Conservation (phyloP, 495 filamentous ascomycete species). For the Corynascus novoguineensis region DNA sequence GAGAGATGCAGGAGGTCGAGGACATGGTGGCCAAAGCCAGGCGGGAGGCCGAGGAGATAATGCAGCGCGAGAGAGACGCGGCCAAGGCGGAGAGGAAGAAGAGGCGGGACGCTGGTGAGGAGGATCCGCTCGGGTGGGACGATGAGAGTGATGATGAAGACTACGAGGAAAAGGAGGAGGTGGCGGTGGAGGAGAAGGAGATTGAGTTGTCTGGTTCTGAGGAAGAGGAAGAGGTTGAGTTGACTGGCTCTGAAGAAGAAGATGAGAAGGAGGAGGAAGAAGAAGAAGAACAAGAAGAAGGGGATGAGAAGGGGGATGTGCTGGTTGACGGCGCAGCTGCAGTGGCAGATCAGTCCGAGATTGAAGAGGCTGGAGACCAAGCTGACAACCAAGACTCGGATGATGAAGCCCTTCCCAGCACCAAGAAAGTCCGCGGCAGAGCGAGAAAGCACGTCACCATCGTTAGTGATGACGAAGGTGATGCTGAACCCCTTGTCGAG, state of each 20-base stretch:
- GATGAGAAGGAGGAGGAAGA: slow-evolving; percentile 37
- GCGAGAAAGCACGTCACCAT: slow-evolving; percentile 43
- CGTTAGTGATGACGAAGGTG: slow-evolving; percentile 61
- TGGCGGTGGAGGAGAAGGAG: slow-evolving; percentile 21
- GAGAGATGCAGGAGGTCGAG: slow-evolving; percentile 72
- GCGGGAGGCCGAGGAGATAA: slow-evolving; percentile 72
- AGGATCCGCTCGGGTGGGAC: slow-evolving; percentile 52
- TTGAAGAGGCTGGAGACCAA: slow-evolving; percentile 38
- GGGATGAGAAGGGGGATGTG: slow-evolving; percentile 29
- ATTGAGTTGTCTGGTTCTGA: slow-evolving; percentile 19
- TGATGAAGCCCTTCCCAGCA: slow-evolving; percentile 33
- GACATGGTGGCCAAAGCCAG: slow-evolving; percentile 81
- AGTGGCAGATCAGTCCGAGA: slow-evolving; percentile 34
- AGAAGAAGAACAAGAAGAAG: slow-evolving; percentile 24
- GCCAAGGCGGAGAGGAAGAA: slow-evolving; percentile 57
- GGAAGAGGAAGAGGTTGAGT: slow-evolving; percentile 31
- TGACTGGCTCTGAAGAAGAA: neutral
- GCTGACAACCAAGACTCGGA: slow-evolving; percentile 37
- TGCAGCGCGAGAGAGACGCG: slow-evolving; percentile 64
- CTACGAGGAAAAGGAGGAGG: slow-evolving; percentile 39
- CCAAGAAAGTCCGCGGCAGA: slow-evolving; percentile 32
- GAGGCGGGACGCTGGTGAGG: slow-evolving; percentile 40
- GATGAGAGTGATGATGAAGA: slow-evolving; percentile 51
- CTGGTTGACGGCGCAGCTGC: slow-evolving; percentile 41
- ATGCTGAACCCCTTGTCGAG: slow-evolving; percentile 54